phyloP scores from a whole-genome alignment of 192 early-diverging fungal species.

The Jimgerdemannia flammicorona region DNA sequence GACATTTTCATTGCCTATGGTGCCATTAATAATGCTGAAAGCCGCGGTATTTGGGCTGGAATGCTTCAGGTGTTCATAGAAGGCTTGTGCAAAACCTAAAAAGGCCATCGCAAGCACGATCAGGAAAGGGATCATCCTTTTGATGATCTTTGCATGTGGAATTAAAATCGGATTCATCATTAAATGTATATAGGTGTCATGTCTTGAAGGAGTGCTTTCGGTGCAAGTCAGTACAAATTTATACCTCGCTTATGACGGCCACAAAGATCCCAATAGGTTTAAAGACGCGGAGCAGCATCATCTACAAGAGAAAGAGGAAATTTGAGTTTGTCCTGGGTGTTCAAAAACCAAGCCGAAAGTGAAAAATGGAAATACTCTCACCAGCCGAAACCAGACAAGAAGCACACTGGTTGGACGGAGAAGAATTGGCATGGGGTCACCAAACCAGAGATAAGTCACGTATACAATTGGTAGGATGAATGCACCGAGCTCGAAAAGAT shows the following conservation, averaged over 20 bases:
- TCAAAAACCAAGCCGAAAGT: neutral
- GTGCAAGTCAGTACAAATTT: neutral
- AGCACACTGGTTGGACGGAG: neutral
- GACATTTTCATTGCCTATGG: neutral
- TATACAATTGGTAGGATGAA: neutral
- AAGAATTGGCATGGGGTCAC: neutral
- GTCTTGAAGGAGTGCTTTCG: too few relatives aligned
- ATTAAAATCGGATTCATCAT: neutral
- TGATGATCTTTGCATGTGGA: neutral
- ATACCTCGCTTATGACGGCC: neutral
- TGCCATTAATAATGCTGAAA: neutral
- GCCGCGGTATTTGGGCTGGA: neutral
- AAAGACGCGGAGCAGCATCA: neutral
- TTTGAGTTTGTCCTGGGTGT: neutral
- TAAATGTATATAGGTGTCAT: neutral
- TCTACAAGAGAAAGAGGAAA: neutral
- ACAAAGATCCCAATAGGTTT: neutral
- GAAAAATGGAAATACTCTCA: too few relatives aligned
- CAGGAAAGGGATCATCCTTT: neutral
- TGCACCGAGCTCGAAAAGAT: neutral
- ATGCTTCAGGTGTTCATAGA: neutral
- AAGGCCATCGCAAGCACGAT: neutral
- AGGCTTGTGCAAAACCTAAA: neutral
- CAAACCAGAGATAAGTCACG: neutral
- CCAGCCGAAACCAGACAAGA: neutral